These are phyloP conservation scores for Trichoderma orchidacearum DNA, from an alignment of 495 filamentous ascomycete genomes.

Conservation along the genomic window DNA sequence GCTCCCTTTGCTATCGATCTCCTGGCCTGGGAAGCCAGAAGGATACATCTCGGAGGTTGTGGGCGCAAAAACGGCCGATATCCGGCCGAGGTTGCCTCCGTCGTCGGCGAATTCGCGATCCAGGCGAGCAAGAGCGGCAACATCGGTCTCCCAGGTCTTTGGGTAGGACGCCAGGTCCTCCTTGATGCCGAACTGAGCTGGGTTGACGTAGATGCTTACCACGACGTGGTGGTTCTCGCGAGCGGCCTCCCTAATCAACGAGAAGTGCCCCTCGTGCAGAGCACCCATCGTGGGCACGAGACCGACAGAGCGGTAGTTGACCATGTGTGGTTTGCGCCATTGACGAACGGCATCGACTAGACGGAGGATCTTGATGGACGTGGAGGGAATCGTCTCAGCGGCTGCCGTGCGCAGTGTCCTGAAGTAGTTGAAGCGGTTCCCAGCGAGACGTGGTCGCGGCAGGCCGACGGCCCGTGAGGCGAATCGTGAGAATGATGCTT, in stretches of 20 bases:
- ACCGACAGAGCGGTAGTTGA: conserved; percentile 59
- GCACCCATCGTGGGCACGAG: conserved; percentile 97
- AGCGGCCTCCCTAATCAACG: conserved; percentile 75
- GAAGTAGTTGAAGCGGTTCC: not conserved
- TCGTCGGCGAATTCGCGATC: conserved; percentile 56
- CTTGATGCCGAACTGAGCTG: conserved; percentile 83
- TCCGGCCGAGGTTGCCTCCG: conserved; percentile 42
- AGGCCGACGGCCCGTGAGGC: not conserved
- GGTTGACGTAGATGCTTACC: conserved; percentile 88
- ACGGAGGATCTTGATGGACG: conserved; percentile 60
- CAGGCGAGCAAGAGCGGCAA: conserved; percentile 47
- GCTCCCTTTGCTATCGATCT: conserved; percentile 60
- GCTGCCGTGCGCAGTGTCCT: conserved; percentile 6
- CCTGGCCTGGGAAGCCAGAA: conserved; percentile 65
- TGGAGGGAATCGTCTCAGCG: conserved; percentile 30
- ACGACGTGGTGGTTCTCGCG: conserved; percentile 72
- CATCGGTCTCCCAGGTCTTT: conserved; percentile 73
- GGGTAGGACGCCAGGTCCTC: conserved; percentile 86
- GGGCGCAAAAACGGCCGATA: conserved; percentile 77
- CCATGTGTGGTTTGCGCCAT: conserved; percentile 53
- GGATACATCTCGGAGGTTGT: conserved; percentile 81
- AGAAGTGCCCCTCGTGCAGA: conserved; percentile 80
- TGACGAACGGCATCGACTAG: conserved; percentile 57
- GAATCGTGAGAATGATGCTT: not conserved
- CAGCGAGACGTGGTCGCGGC: not conserved